Percentiles rank a stretch among this genome's conserved stretches.
Conservation (phyloP, 164 flowering plant genomes). For the Kalanchoe fedtschenkoi region DNA sequence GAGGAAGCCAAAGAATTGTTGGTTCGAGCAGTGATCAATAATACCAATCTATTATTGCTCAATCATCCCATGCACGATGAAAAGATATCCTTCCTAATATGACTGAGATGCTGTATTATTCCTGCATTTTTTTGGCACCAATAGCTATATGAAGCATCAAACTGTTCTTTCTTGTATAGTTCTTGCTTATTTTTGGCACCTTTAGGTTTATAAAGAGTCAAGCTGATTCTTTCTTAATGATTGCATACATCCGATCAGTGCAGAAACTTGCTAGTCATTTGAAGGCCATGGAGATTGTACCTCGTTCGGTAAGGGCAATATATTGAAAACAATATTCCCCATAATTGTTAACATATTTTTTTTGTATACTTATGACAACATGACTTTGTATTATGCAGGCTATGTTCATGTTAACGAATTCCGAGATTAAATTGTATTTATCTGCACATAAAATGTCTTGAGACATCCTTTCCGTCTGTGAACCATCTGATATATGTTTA, state of each 20-base stretch:
- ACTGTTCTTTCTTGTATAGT: constrained; percentile 19
- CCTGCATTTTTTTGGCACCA: neutral
- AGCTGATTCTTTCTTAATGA: constrained; percentile 25
- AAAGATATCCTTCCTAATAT: constrained; percentile 64
- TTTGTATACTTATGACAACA: neutral
- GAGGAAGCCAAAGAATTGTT: constrained; percentile 86
- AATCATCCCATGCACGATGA: constrained; percentile 63
- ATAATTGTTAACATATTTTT: no score
- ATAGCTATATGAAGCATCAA: no score
- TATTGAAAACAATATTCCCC: neutral
- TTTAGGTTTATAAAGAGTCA: neutral
- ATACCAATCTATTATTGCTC: constrained; percentile 76
- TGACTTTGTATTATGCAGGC: neutral
- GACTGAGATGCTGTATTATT: neutral
- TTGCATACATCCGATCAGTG: constrained; percentile 32
- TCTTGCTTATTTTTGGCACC: neutral
- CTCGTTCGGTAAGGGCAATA: constrained; percentile 4
- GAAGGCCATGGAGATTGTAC: constrained; percentile 25
- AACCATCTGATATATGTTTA: neutral
- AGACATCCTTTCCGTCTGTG: neutral
- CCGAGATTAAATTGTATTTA: neutral
- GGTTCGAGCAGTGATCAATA: constrained; percentile 75
- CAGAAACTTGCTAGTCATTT: constrained; percentile 40
- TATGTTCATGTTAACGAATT: neutral
- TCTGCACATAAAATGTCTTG: neutral